Evolutionary conservation across 495 filamentous ascomycete species (phyloP).

Genomic region (Aspergillus bertholletiae): DNA sequence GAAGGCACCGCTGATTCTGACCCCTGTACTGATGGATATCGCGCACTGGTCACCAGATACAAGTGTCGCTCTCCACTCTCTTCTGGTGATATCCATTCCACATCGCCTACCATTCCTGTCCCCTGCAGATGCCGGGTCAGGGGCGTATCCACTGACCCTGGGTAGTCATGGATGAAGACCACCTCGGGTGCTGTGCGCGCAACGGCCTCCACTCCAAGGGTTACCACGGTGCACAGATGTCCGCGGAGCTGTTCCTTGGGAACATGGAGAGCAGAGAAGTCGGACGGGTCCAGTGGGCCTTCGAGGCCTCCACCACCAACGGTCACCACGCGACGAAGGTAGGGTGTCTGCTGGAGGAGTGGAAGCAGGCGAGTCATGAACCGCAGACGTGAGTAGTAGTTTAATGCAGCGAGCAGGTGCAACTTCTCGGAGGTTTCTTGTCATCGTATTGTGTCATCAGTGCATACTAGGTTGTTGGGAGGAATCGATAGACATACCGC

Average conservation of each 20-base stretch:
- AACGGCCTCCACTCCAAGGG: conserved; percentile 46
- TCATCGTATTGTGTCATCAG: too few relatives aligned
- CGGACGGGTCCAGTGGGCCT: conserved; percentile 40
- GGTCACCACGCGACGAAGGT: conserved; percentile 53
- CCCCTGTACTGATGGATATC: too few relatives aligned
- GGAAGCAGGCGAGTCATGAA: conserved; percentile 62
- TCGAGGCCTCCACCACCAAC: conserved; percentile 52
- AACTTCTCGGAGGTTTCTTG: conserved; percentile 58
- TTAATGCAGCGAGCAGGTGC: conserved; percentile 44
- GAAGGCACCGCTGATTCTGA: too few relatives aligned
- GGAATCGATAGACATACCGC: too few relatives aligned
- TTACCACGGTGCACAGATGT: conserved; percentile 43
- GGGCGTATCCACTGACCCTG: conserved; percentile 47
- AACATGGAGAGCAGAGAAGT: conserved; percentile 34
- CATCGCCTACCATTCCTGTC: too few relatives aligned
- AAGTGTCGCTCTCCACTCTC: conserved; percentile 9
- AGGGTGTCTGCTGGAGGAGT: conserved; percentile 39
- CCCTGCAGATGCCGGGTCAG: too few relatives aligned
- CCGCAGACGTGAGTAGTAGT: conserved; percentile 58
- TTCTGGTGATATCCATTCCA: too few relatives aligned
- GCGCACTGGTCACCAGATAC: conserved; percentile 17
- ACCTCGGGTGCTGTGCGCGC: conserved; percentile 47
- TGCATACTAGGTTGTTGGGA: too few relatives aligned
- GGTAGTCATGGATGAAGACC: conserved; percentile 53
- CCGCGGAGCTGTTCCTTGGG: conserved; percentile 17